Conservation (phyloP, 352 stramenopile species). For the Bremia lactucae region DNA sequence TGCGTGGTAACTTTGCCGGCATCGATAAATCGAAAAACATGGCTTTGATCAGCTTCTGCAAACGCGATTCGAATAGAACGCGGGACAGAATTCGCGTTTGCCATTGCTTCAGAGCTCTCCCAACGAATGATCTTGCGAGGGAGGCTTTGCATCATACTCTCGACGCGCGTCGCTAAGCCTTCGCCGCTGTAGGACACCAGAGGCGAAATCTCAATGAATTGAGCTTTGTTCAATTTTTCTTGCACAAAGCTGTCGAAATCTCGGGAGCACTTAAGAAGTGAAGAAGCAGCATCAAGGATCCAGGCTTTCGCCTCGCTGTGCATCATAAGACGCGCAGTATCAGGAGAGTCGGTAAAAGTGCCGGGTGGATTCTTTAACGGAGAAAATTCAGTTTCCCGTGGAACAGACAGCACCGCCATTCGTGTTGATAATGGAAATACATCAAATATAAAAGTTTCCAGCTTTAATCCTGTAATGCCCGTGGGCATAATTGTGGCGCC, state of each 20-base stretch:
- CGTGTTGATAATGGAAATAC: conserved; percentile 90
- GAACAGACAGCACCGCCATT: conserved; percentile 90
- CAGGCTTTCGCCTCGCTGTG: conserved; percentile 52
- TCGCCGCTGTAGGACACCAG: conserved; percentile 81
- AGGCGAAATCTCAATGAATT: conserved; percentile 48
- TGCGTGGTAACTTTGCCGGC: conserved; percentile 19
- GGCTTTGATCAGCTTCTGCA: conserved; percentile 24
- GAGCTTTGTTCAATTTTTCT: conserved; percentile 27
- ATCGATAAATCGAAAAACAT: conserved; percentile 44
- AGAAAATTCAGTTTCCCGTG: conserved; percentile 84
- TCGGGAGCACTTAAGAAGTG: conserved; percentile 10
- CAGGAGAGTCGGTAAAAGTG: conserved; percentile 52
- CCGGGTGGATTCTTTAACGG: conserved; percentile 86
- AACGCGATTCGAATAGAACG: conserved; percentile 24
- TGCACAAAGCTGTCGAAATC: conserved; percentile 21
- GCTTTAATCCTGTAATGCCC: conserved; percentile 93
- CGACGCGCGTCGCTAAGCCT: conserved; percentile 28
- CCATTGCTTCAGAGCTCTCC: conserved; percentile 18
- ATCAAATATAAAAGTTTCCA: conserved; percentile 99
- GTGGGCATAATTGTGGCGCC: conserved; percentile 75
- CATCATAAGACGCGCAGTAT: conserved; percentile 64
- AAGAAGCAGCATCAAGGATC: conserved; percentile 37
- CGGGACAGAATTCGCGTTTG: conserved; percentile 22
- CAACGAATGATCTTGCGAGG: conserved; percentile 26
- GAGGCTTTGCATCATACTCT: conserved; percentile 13